These are phyloP conservation scores for Beauveria sp. DNA, from an alignment of 2,329 filamentous ascomycete genomes.

Conservation along the genomic window DNA sequence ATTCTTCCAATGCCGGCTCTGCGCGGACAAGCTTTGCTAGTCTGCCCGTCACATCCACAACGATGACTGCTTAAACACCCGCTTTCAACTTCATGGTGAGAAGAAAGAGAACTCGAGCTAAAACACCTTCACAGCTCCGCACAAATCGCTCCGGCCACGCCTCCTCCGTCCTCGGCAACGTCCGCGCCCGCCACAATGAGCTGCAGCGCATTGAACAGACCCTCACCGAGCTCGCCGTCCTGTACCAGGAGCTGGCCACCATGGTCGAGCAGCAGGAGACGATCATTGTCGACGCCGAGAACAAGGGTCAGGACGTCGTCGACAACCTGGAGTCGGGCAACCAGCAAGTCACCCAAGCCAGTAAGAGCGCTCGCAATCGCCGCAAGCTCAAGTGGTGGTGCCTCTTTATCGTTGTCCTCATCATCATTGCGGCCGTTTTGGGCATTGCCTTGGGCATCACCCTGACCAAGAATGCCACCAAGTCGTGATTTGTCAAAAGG, in stretches of 20 bases:
- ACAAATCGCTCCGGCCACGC: slow-evolving; percentile 69
- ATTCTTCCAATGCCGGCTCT: not conserved
- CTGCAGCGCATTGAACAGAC: slow-evolving; percentile 74
- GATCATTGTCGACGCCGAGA: slow-evolving; percentile 53
- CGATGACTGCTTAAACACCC: not conserved
- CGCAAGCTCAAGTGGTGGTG: slow-evolving; percentile 81
- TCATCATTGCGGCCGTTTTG: slow-evolving; percentile 47
- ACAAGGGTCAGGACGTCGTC: slow-evolving; percentile 57
- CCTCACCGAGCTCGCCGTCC: slow-evolving; percentile 57
- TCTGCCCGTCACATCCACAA: not conserved
- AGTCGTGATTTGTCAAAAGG: not conserved
- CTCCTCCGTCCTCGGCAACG: slow-evolving; percentile 65
- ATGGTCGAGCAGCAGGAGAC: slow-evolving; percentile 66
- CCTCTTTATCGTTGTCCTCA: slow-evolving; percentile 52
- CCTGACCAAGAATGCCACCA: slow-evolving; percentile 21
- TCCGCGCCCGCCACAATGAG: slow-evolving; percentile 76
- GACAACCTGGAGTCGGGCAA: slow-evolving; percentile 63
- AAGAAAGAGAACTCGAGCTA: not conserved
- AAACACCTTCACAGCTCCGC: slow-evolving; percentile 49
- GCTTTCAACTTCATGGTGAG: not conserved
- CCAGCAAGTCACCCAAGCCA: slow-evolving; percentile 60
- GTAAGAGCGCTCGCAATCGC: slow-evolving; percentile 56
- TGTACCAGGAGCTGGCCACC: slow-evolving; percentile 70
- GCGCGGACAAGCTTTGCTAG: not conserved
- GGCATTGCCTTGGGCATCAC: slow-evolving; percentile 48